phyloP scores from a whole-genome alignment of 352 stramenopile genomes.

The Phytophthora pseudosyringae region DNA sequence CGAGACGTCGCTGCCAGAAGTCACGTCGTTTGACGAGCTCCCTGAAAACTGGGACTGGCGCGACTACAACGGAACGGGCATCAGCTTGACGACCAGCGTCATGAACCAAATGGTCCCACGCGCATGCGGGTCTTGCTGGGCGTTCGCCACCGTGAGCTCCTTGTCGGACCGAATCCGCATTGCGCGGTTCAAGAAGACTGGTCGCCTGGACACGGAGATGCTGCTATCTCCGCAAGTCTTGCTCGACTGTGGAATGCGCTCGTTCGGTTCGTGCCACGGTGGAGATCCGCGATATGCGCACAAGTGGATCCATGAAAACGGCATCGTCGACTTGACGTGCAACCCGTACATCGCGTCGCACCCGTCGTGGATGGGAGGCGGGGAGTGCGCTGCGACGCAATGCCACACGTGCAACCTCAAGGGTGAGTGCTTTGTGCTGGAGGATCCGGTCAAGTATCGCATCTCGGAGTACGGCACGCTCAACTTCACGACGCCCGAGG shows the following conservation, averaged over 20 bases:
- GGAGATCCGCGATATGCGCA: conserved; percentile 82
- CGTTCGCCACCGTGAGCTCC: conserved; percentile 71
- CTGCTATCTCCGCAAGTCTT: conserved; percentile 74
- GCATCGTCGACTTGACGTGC: conserved; percentile 82
- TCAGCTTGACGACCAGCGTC: conserved; percentile 74
- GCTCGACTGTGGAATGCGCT: conserved; percentile 82
- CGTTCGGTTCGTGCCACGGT: conserved; percentile 79
- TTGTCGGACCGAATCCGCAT: conserved; percentile 86
- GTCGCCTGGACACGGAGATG: conserved; percentile 59
- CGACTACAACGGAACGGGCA: conserved; percentile 79
- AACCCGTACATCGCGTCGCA: conserved; percentile 86
- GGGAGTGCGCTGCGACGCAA: conserved; percentile 65
- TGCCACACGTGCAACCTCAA: conserved; percentile 71
- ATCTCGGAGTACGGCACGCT: conserved; percentile 81
- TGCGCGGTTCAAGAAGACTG: conserved; percentile 64
- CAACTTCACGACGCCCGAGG: conserved; percentile 65
- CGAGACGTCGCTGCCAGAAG: conserved; percentile 48
- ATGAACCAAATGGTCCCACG: conserved; percentile 85
- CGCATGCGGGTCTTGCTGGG: conserved; percentile 81
- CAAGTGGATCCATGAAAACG: conserved; percentile 87
- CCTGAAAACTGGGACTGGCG: conserved; percentile 81
- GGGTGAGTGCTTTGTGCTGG: conserved; percentile 62
- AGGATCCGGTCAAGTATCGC: conserved; percentile 68
- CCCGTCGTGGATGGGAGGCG: conserved; percentile 71
- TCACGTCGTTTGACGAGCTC: conserved; percentile 63